Percentiles rank a stretch among this genome's conserved stretches.
Conservation (phyloP, 139 green algal species). For the Chlorella sp. region DNA sequence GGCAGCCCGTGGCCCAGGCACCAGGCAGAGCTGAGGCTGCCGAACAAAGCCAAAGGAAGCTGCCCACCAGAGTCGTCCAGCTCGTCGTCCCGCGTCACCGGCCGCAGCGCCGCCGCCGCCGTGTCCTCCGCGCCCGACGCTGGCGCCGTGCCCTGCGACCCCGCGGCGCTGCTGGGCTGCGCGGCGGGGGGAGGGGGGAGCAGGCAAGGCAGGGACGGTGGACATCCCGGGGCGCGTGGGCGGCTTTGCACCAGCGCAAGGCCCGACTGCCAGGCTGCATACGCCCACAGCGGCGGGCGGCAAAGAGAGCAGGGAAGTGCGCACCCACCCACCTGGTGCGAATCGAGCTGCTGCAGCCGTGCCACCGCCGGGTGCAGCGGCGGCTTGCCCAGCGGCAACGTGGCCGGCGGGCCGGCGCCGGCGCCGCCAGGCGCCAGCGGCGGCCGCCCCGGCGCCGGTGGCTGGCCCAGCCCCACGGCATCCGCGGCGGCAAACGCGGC, state of each 20-base stretch:
- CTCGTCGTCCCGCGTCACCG: slow-evolving; percentile 26
- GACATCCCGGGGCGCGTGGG: too few species aligned
- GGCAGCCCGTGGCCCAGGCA: too few species aligned
- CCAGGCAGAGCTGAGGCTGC: too few species aligned
- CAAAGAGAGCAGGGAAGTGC: too few species aligned
- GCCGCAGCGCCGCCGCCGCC: too few species aligned
- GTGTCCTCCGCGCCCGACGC: background rate
- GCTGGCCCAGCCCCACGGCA: too few species aligned
- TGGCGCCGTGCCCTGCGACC: background rate
- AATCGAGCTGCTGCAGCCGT: background rate
- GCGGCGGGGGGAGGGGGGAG: background rate
- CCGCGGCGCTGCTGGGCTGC: too few species aligned
- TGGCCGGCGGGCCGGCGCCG: background rate
- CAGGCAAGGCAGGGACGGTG: background rate
- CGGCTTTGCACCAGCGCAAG: too few species aligned
- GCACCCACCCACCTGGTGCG: background rate
- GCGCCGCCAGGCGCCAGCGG: background rate
- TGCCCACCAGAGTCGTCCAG: slow-evolving; percentile 43
- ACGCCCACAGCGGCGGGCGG: too few species aligned
- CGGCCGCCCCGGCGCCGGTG: slow-evolving; percentile 1
- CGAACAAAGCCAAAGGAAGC: too few species aligned
- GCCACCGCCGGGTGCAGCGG: slow-evolving; percentile 17
- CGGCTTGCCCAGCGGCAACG: slow-evolving; percentile 1
- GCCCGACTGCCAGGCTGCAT: too few species aligned
- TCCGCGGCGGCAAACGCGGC: background rate